phyloP scores from a whole-genome alignment of 164 flowering plant species.

The Pachysandra terminalis region DNA sequence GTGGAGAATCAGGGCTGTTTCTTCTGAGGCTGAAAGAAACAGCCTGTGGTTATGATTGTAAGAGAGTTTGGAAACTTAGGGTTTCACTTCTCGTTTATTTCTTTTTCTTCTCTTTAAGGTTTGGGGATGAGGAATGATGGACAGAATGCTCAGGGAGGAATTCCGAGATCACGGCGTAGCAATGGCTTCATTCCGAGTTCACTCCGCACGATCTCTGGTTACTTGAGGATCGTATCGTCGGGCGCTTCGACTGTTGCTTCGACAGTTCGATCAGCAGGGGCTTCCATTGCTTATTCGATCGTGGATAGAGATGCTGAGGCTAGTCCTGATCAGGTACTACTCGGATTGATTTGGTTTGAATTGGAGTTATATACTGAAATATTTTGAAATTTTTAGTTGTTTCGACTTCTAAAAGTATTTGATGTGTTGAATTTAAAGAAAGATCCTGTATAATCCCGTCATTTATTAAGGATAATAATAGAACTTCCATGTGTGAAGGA shows the following conservation, averaged over 20 bases:
- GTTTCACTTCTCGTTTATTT: not conserved
- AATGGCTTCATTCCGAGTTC: slow-evolving; percentile 57
- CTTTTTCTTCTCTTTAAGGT: slow-evolving; percentile 15
- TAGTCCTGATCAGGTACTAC: slow-evolving; percentile 55
- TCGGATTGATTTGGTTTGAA: not conserved
- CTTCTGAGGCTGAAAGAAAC: no score
- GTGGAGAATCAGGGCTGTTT: slow-evolving; percentile 18
- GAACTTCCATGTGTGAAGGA: not conserved
- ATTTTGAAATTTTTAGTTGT: slow-evolving; percentile 9
- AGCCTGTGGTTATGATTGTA: no score
- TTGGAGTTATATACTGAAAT: not conserved
- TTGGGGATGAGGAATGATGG: slow-evolving; percentile 73
- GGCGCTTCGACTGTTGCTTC: slow-evolving; percentile 86
- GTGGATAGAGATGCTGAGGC: slow-evolving; percentile 58
- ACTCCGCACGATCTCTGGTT: slow-evolving; percentile 57
- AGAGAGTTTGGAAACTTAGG: slow-evolving; percentile 17
- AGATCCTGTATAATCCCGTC: not conserved
- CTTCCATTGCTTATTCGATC: slow-evolving; percentile 64
- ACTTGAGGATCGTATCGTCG: slow-evolving; percentile 69
- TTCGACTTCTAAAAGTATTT: slow-evolving; percentile 1
- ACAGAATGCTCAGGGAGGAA: slow-evolving; percentile 33
- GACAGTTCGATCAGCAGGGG: slow-evolving; percentile 57
- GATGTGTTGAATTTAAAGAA: not conserved
- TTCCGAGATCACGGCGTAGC: slow-evolving; percentile 31
- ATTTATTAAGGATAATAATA: no score